Base-by-base conservation (phyloP, 2,329 filamentous ascomycete genomes). In the Gaeumannomyces sp. region DNA sequence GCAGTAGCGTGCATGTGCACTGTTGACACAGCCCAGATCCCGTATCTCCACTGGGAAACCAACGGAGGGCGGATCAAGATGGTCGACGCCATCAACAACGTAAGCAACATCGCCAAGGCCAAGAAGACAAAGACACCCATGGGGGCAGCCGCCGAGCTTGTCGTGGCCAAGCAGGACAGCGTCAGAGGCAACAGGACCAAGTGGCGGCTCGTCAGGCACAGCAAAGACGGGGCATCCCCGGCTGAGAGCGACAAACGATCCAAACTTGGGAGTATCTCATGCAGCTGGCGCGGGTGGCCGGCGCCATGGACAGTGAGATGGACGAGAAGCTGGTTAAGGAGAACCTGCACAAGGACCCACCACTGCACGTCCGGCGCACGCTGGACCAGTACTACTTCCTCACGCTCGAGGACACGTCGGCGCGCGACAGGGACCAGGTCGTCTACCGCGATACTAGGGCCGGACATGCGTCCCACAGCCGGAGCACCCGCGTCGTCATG, bases 371-470 rank as follows among this genome's bases (percentile, higher is more conserved):
- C 0, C 73, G 81, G 0, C 70, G 81, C 0, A 82, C 80, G 0
- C 71, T 82, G 0, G 80, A 82, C 60, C 80, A 82, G 65, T 76
- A 76, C 0, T 81, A 80, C 65, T 77, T 77, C 58, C 76, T 76
- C 73, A 77, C 75, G 2, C 70, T 79, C 2, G 70, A 74, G 0
- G 74, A 77, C n/a, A 81, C 79, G 0, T 67, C 72, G 4, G 66
- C 69, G 1, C 70, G 79, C 4, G 80, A 82, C 60, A 67, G 70
- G 4, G 78, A 80, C 38, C 78, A 80, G 59, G 78, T 80, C 0
- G 73, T 80, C 1, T 80, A 78, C 57, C 74, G 78, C 0, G 70
- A 68, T 0, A 80, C 78, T 66, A 72, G 33, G 73, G 72, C 63
- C 68, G 66, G 2, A 69, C 71, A 19, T 68, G 73, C 6, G 70